Conservation (phyloP, 306 rosid genomes). For the Fagus sylvatica region DNA sequence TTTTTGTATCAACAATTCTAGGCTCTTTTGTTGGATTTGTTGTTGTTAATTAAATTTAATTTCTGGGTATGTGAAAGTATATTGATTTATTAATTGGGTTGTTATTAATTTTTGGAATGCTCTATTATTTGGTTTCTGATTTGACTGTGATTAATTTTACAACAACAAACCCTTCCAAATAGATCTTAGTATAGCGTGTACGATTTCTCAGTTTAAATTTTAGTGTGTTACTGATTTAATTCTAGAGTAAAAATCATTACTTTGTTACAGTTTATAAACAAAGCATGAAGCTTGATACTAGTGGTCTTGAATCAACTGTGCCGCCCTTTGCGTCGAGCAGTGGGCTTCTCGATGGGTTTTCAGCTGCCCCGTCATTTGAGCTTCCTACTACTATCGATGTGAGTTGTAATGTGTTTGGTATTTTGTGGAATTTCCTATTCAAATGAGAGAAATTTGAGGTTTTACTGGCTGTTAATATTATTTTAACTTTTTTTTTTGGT, state of each 20-base stretch:
- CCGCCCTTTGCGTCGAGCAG: slow-evolving; percentile 41
- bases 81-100: too few species aligned
- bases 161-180: too few species aligned
- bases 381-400: slow-evolving; percentile 76
- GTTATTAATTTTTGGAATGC: too few species aligned
- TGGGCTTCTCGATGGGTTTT: slow-evolving; percentile 53
- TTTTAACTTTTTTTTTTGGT: slow-evolving; percentile 1
- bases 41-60: too few species aligned
- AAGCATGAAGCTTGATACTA: slow-evolving; percentile 79
- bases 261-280: slow-evolving; percentile 18
- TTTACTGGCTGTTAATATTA: slow-evolving; percentile 6
- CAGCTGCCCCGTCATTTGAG: slow-evolving; percentile 72
- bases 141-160: too few species aligned
- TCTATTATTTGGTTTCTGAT: too few species aligned
- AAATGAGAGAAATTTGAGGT: background rate
- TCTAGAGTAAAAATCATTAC: background rate
- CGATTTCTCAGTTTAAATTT: too few species aligned
- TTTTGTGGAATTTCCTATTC: background rate
- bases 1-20: too few species aligned
- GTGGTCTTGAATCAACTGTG: slow-evolving; percentile 65
- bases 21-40: too few species aligned
- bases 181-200: too few species aligned
- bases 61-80: too few species aligned
- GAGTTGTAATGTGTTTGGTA: slow-evolving; percentile 24
- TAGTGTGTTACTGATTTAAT: background rate